A percentile compares a stretch with the other conserved stretches of the same genome.
Conservation (phyloP, 1,284 basidiomycete species). For the Papiliotrema terrestris region DNA sequence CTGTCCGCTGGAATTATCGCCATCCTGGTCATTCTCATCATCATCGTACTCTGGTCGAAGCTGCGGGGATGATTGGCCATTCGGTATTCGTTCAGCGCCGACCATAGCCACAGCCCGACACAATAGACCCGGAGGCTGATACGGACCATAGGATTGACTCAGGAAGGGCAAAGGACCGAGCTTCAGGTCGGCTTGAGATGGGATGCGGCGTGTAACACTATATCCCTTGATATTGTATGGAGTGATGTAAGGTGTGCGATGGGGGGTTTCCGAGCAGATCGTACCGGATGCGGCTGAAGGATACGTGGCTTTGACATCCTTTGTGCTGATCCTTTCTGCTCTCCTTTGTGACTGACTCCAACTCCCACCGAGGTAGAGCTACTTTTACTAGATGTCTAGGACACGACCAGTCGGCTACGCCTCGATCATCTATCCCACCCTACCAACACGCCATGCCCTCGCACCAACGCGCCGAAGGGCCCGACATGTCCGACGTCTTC, state of each 20-base stretch:
- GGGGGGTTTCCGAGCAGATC: too few relatives aligned
- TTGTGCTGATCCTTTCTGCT: not conserved
- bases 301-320: too few relatives aligned
- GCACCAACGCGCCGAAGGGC: not conserved
- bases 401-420: too few relatives aligned
- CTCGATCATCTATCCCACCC: too few relatives aligned
- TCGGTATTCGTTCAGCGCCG: too few relatives aligned
- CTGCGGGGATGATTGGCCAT: constrained; percentile 22
- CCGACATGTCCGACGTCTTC: constrained; percentile 28
- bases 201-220: not conserved
- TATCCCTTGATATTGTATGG: not conserved
- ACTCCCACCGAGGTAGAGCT: not conserved
- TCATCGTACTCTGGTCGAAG: constrained; percentile 50
- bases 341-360: not conserved
- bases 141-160: too few relatives aligned
- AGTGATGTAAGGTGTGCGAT: not conserved
- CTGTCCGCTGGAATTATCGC: constrained; percentile 49
- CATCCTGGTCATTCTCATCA: constrained; percentile 48
- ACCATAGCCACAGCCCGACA: too few relatives aligned
- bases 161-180: too few relatives aligned
- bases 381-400: not conserved
- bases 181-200: not conserved
- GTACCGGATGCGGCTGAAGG: too few relatives aligned
- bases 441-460: too few relatives aligned
- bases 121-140: too few relatives aligned